Conservation (phyloP, 2,329 filamentous ascomycete genomes). For the Diaporthe batatas region DNA sequence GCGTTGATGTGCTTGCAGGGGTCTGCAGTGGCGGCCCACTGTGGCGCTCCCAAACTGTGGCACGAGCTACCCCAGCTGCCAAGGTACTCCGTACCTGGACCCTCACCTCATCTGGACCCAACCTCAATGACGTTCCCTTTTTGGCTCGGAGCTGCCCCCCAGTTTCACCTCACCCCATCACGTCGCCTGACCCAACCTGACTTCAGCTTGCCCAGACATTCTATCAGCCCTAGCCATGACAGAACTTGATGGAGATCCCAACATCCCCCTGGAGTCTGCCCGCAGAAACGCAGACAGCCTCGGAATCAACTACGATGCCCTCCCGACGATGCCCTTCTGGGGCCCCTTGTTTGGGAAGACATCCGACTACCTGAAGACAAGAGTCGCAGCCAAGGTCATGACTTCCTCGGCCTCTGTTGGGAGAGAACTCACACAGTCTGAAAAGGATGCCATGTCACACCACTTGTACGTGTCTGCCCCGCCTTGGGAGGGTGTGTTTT, state of each 20-base stretch:
- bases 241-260: background rate
- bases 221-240: constrained; percentile 4
- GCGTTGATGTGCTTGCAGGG: constrained; percentile 24
- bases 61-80: constrained; percentile 37
- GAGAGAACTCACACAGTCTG: constrained; percentile 45
- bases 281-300: constrained; percentile 38
- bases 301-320: constrained; percentile 39
- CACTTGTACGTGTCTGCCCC: constrained; percentile 35
- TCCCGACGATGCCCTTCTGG: constrained; percentile 39
- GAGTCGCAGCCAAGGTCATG: constrained; percentile 38
- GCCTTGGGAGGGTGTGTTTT: background rate
- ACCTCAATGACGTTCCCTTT: constrained; percentile 37
- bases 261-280: constrained; percentile 24
- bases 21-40: background rate
- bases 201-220: background rate
- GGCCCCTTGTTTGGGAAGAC: constrained; percentile 6
- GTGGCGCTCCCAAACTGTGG: constrained; percentile 32
- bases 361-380: constrained; percentile 4
- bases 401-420: constrained; percentile 20
- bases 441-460: constrained; percentile 48
- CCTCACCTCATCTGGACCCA: background rate
- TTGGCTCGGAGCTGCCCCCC: background rate
- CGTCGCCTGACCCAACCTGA: background rate
- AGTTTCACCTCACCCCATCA: constrained; percentile 2
- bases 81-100: background rate